A percentile compares a stretch with the other conserved stretches of the same genome.
Conservation (phyloP, 164 flowering plant species). For the Santalum album region DNA sequence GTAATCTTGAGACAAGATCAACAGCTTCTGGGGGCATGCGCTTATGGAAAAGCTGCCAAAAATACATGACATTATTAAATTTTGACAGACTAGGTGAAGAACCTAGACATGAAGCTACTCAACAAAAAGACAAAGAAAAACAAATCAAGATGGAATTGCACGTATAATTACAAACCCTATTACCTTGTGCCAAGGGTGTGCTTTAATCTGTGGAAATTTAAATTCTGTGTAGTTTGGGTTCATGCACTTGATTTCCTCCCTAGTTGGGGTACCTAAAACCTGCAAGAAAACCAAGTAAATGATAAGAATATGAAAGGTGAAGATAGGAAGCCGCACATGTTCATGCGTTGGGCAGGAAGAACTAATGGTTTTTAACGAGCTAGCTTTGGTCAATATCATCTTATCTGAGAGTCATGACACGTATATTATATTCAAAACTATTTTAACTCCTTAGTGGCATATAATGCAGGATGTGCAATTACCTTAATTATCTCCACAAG, state of each 20-base stretch:
- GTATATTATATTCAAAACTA: background rate
- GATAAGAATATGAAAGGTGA: no score
- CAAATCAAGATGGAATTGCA: background rate
- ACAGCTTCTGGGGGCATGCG: constrained; percentile 67
- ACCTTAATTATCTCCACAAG: constrained; percentile 60
- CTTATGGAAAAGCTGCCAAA: constrained; percentile 47
- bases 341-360: no score
- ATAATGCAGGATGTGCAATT: background rate
- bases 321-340: no score
- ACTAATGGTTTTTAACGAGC: no score
- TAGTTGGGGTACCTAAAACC: constrained; percentile 64
- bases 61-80: background rate
- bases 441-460: no score
- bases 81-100: background rate
- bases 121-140: no score
- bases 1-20: constrained; percentile 53
- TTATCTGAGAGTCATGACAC: no score
- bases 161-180: background rate
- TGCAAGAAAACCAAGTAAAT: constrained; percentile 8
- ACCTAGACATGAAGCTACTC: background rate
- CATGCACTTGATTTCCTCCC: constrained; percentile 67
- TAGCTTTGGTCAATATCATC: no score
- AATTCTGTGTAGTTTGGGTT: constrained; percentile 55
- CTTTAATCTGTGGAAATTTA: constrained; percentile 49
- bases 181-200: constrained; percentile 75